These are phyloP conservation scores for Syzygium syzygioides DNA, from an alignment of 441 rosid species.

Conservation along the genomic window DNA sequence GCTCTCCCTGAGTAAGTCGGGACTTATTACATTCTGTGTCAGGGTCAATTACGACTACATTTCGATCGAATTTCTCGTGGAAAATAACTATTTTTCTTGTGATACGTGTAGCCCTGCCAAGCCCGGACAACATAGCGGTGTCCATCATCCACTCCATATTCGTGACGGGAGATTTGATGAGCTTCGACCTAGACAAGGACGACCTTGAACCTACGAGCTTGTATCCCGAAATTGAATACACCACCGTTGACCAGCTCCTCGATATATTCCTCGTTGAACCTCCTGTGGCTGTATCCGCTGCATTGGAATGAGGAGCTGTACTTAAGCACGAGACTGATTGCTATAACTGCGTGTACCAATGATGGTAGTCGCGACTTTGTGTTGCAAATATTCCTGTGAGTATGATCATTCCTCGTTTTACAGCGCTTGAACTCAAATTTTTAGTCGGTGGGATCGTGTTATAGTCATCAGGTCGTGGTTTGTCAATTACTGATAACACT, in stretches of 20 bases:
- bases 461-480: neutral
- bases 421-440: too few species aligned
- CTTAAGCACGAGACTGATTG: neutral
- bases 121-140: conserved; percentile 11
- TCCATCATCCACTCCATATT: conserved; percentile 20
- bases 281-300: conserved; percentile 8
- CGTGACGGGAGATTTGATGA: conserved; percentile 10
- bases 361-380: too few species aligned
- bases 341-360: neutral
- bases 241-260: conserved; percentile 19
- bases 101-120: neutral
- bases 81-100: neutral
- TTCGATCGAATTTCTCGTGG: neutral
- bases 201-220: conserved; percentile 25
- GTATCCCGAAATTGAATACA: conserved; percentile 22
- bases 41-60: neutral
- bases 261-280: conserved; percentile 14
- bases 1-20: conserved; percentile 20
- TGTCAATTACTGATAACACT: neutral
- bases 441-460: too few species aligned
- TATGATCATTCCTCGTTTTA: too few species aligned
- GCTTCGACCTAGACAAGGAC: conserved; percentile 17
- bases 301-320: conserved; percentile 1
- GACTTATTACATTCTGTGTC: neutral
- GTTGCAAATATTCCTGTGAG: too few species aligned